Percentiles rank a stretch among this genome's conserved stretches.
Conservation (phyloP, 352 stramenopile genomes). For the Phytopythium aichiense region DNA sequence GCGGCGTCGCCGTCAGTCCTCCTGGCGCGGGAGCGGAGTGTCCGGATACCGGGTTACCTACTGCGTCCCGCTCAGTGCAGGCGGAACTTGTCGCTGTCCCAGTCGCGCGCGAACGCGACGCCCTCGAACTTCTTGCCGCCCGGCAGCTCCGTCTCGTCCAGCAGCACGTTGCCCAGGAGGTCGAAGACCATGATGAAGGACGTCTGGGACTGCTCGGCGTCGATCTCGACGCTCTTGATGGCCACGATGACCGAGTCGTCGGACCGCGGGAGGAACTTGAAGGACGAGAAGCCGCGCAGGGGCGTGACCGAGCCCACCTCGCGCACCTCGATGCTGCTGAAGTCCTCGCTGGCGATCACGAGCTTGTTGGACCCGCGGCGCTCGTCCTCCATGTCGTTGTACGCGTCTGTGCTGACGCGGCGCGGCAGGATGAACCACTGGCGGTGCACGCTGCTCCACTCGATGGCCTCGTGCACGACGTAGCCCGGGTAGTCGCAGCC, state of each 20-base stretch:
- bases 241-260: conserved; percentile 90
- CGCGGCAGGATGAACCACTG: conserved; percentile 98
- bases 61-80: conserved; percentile 1
- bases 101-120: conserved; percentile 88
- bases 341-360: conserved; percentile 88
- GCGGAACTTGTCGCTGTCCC: conserved; percentile 30
- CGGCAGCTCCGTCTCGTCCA: conserved; percentile 90
- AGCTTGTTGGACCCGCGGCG: conserved; percentile 88
- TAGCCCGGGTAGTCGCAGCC: conserved; percentile 90
- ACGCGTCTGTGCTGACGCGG: conserved; percentile 91
- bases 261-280: conserved; percentile 92
- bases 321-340: conserved; percentile 77
- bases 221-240: conserved; percentile 92
- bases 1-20: background rate
- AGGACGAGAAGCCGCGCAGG: conserved; percentile 91
- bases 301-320: conserved; percentile 82
- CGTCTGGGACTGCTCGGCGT: conserved; percentile 87
- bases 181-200: conserved; percentile 94
- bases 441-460: conserved; percentile 92
- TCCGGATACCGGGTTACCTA: background rate
- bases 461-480: conserved; percentile 97
- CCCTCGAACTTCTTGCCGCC: conserved; percentile 92
- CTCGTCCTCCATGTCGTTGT: conserved; percentile 97
- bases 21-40: background rate
- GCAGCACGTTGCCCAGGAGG: conserved; percentile 83